These are phyloP conservation scores for Gamsiella multidivaricata DNA, from an alignment of 192 early-diverging fungal genomes.

Conservation along the genomic window DNA sequence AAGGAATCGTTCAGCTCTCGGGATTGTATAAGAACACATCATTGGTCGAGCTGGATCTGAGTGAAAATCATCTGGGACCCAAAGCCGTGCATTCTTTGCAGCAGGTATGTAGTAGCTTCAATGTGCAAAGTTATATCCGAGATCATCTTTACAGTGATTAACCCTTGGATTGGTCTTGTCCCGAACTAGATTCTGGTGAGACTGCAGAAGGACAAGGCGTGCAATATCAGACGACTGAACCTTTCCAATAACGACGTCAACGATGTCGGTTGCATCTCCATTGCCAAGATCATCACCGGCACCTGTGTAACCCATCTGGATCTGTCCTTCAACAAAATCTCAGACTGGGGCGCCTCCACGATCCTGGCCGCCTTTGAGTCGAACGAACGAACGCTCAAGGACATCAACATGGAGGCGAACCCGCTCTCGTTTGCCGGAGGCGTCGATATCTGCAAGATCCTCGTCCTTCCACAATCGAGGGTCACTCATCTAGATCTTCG, in stretches of 20 bases:
- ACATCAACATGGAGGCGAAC: constrained; percentile 47
- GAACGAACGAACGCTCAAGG: constrained; percentile 21
- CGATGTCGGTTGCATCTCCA: constrained; percentile 49
- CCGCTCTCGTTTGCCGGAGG: constrained; percentile 33
- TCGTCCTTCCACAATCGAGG: constrained; percentile 30
- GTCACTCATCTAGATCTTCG: constrained; percentile 40
- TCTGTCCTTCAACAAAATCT: constrained; percentile 44
- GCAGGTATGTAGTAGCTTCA: constrained; percentile 35
- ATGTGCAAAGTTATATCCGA: no score
- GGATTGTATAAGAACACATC: constrained; percentile 46
- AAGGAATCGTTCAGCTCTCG: constrained; percentile 36
- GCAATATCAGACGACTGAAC: constrained; percentile 46
- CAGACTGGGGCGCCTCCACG: constrained; percentile 50
- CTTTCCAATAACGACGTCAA: constrained; percentile 43
- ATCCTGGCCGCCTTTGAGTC: constrained; percentile 50
- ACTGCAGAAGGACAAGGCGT: constrained; percentile 22
- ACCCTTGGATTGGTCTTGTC: no score
- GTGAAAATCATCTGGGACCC: constrained; percentile 37
- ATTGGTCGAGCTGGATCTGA: constrained; percentile 45
- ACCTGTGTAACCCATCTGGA: constrained; percentile 26
- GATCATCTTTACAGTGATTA: no score
- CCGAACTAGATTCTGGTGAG: constrained; percentile 39
- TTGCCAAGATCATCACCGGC: constrained; percentile 40
- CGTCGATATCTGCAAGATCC: constrained; percentile 46
- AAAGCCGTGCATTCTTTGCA: constrained; percentile 38